A percentile compares a stretch with the other conserved stretches of the same genome.
These are phyloP conservation scores for Taphrina flavorubra DNA, from an alignment of 1,139 yeast genomes.

Conservation along the genomic window DNA sequence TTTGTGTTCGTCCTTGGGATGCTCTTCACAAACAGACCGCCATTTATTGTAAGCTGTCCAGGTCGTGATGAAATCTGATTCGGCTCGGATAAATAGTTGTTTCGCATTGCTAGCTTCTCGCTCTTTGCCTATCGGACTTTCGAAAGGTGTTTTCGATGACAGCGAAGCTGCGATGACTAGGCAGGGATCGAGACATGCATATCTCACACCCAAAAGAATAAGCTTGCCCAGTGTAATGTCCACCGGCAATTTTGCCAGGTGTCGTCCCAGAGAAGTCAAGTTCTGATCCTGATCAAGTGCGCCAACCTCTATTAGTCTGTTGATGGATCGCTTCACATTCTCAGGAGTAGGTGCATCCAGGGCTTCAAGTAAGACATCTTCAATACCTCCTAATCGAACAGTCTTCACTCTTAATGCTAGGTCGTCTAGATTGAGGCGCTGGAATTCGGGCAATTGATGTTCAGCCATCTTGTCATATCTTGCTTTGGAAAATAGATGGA, in stretches of 20 bases:
- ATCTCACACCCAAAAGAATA: slow-evolving; percentile 55
- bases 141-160: slow-evolving; percentile 43
- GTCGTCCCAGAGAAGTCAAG: slow-evolving; percentile 65
- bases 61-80: slow-evolving; percentile 39
- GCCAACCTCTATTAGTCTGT: slow-evolving; percentile 66
- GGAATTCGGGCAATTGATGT: slow-evolving; percentile 79
- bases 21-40: slow-evolving; percentile 38
- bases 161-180: slow-evolving; percentile 46
- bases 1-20: slow-evolving; percentile 34
- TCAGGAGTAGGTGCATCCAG: slow-evolving; percentile 70
- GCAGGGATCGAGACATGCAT: slow-evolving; percentile 46
- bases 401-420: slow-evolving; percentile 74
- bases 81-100: slow-evolving; percentile 36
- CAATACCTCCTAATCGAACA: slow-evolving; percentile 70
- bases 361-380: slow-evolving; percentile 63
- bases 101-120: slow-evolving; percentile 40
- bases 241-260: slow-evolving; percentile 57
- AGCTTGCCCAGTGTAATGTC: slow-evolving; percentile 77
- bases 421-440: slow-evolving; percentile 72
- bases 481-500: slow-evolving; percentile 66
- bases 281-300: slow-evolving; percentile 56
- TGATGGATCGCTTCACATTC: slow-evolving; percentile 63
- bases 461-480: slow-evolving; percentile 58
- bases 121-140: slow-evolving; percentile 42
- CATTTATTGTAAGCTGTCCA: slow-evolving; percentile 42